A percentile compares a stretch with the other conserved stretches of the same genome.
Conservation (phyloP, 305 asterid genomes). For the Fraxinus baroniana region DNA sequence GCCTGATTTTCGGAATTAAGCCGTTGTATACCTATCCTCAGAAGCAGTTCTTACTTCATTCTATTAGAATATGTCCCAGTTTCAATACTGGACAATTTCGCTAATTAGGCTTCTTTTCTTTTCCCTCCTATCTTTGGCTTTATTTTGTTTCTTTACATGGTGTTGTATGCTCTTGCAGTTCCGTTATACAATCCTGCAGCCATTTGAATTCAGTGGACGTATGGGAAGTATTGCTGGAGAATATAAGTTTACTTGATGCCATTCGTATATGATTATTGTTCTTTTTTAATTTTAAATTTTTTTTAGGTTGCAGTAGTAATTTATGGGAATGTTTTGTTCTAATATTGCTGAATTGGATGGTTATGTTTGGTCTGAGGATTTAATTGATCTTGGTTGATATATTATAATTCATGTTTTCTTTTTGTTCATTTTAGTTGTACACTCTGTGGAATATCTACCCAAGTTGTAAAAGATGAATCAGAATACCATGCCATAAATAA, state of each 20-base stretch:
- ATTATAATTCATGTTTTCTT: neutral
- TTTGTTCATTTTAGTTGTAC: neutral
- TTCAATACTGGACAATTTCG: neutral
- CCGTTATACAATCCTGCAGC: constrained; percentile 9
- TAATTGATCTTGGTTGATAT: neutral
- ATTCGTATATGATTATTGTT: neutral
- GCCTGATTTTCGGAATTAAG: neutral
- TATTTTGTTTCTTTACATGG: neutral
- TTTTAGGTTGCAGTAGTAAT: neutral
- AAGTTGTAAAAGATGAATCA: neutral
- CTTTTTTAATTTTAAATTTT: neutral
- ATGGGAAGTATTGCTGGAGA: constrained; percentile 14
- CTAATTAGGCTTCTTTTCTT: neutral
- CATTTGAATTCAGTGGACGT: constrained; percentile 10
- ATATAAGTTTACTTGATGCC: neutral
- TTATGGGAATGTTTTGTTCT: neutral
- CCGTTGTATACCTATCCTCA: neutral
- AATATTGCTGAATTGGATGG: neutral
- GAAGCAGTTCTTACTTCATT: neutral
- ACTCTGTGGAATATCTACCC: neutral
- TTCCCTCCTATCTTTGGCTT: neutral
- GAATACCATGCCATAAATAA: neutral
- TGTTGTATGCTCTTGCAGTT: neutral
- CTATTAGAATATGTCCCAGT: neutral
- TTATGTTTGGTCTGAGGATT: neutral